Evolutionary conservation across 2,329 filamentous ascomycete genomes (phyloP).

Genomic region (Daldinia eschscholtzii): DNA sequence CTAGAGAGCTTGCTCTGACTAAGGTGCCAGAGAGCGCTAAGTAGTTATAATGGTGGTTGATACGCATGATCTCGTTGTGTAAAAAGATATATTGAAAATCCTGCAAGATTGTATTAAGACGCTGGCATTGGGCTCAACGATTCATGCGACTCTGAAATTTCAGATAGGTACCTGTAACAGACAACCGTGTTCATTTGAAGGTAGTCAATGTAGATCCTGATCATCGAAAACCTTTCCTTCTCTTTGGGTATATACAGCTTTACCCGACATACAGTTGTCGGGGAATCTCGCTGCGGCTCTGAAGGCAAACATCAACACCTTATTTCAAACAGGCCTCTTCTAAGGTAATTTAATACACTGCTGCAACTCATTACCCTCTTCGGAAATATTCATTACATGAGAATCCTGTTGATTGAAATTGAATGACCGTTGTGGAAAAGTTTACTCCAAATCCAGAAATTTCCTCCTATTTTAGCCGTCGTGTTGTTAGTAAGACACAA

Average conservation of each 20-base stretch:
- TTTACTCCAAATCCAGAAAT: not conserved
- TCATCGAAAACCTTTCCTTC: constrained; percentile 3
- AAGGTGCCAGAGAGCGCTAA: constrained; percentile 5
- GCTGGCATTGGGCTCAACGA: not conserved
- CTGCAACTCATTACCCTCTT: not conserved
- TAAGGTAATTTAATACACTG: not conserved
- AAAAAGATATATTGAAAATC: not conserved
- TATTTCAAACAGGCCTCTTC: not conserved
- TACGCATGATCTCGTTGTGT: constrained; percentile 23
- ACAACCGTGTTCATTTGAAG: not conserved
- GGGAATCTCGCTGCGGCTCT: not conserved
- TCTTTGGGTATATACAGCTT: constrained; percentile 9
- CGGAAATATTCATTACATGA: not conserved
- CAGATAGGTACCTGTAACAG: not conserved
- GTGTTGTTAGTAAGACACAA: too few relatives aligned
- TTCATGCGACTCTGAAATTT: not conserved
- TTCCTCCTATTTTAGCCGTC: too few relatives aligned
- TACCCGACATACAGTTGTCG: not conserved
- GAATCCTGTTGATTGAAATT: too few relatives aligned
- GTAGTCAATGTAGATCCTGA: not conserved
- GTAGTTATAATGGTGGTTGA: constrained; percentile 1
- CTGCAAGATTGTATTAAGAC: not conserved
- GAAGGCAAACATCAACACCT: not conserved
- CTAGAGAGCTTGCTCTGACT: not conserved
- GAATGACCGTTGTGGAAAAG: not conserved